Evolutionary conservation across 1,139 yeast species (phyloP), one percentile per base, ranked within the genome.

Genomic region (Geotrichum siamense): DNA sequence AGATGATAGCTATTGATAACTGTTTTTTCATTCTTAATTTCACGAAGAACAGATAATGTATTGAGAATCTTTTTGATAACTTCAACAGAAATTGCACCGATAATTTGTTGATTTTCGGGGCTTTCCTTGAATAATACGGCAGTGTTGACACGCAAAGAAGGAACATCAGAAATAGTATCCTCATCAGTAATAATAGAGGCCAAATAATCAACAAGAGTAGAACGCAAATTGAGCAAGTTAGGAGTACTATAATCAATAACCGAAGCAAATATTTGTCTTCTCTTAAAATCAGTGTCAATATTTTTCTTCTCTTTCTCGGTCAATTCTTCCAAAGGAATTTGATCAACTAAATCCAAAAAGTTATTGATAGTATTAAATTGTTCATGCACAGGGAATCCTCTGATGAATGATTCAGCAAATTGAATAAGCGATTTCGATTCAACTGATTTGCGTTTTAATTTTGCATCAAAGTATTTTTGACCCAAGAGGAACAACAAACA

Each of bases 401-500:
- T 76, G 62, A 85, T 61, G 57, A 86, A 82, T 0, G 84, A 68
- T 23, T 78, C 71, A 1, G 82, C 71, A 60, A 91, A 91, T 51
- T 84, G 94, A 46, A 79, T 65, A 38, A 83, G 65, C 1, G 80
- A 69, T 50, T 74, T 72, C 25, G 85, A 75, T 47, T 85, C 96
- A 39, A 77, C 74, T 42, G 68, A 60, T 59, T 79, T 83, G 53
- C 77, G 75, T 55, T 74, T 76, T 28, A 64, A 59, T 39, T 71
- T 63, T 38, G 77, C 71, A 38, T 68, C 69, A 6, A 80, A 75
- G 58, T 75, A 84, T 59, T 85, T 94, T 55, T 78, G 85, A 37
- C 94, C 91, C 55, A 89, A 74, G 55, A 91, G 71, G 57, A 85
- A 81, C 53, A 89, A 64, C 39, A 91, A 73, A 42, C 83, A 70